phyloP scores from a whole-genome alignment of 306 rosid genomes.

The Vicia sativa region DNA sequence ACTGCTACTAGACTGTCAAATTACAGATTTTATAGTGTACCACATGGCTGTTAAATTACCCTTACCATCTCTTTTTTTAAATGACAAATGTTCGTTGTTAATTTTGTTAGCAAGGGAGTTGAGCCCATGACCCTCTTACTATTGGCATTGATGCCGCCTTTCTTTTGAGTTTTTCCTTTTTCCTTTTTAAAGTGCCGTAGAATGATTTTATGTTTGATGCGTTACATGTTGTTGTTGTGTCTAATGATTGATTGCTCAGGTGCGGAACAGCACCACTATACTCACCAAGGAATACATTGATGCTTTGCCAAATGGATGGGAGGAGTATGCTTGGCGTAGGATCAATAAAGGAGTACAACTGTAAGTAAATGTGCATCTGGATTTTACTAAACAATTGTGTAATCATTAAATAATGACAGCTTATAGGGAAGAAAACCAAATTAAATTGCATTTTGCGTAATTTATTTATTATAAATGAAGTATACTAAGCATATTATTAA shows the following conservation, averaged over 20 bases:
- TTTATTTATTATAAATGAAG: constrained; percentile 35
- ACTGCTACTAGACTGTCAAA: constrained; percentile 28
- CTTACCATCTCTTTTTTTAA: background rate
- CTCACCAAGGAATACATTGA: constrained; percentile 91
- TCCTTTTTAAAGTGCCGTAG: background rate
- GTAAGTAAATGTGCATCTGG: constrained; percentile 54
- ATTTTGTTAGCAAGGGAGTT: too few relatives aligned
- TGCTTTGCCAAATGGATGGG: constrained; percentile 97
- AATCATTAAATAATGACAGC: constrained; percentile 20
- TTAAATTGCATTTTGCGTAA: constrained; percentile 11
- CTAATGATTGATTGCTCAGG: constrained; percentile 74
- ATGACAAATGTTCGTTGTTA: too few relatives aligned
- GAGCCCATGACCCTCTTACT: too few relatives aligned
- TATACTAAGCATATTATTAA: background rate
- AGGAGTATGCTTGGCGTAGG: constrained; percentile 97
- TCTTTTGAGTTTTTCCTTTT: background rate
- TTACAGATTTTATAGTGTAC: constrained; percentile 2
- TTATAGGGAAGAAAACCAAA: constrained; percentile 8
- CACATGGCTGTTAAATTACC: background rate
- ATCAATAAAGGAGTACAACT: constrained; percentile 86
- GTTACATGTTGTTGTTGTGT: constrained; percentile 50
- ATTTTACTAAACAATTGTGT: constrained; percentile 24
- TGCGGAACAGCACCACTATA: constrained; percentile 93
- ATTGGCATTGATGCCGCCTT: constrained; percentile 16
- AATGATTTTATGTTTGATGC: constrained; percentile 38